Evolutionary conservation across 192 early-diverging fungal species (phyloP), one percentile per base, ranked within the genome.

Genomic region (Gigaspora rosea): DNA sequence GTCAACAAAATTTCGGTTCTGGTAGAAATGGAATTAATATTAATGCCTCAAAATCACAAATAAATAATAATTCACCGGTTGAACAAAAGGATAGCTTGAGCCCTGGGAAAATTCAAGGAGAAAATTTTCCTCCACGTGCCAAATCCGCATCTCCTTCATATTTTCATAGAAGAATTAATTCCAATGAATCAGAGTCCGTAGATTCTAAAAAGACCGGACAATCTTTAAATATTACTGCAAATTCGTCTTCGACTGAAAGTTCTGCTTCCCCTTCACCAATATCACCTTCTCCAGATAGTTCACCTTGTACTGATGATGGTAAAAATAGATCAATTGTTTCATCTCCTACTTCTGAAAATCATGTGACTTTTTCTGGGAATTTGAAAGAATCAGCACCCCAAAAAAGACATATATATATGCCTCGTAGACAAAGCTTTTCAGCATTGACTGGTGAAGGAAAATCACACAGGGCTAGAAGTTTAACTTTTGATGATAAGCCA

Each of bases 111-210:
- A 18, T 22, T 33, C 27, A 63, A 15, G 64, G 46, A 10, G 64
- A 66, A 16, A 66, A 46, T 48, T 66, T 18, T 18, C 64, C 64
- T 47, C 64, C 64, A 47, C 64, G 64, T 48, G 33, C 64, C 33
- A 47, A 15, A 9, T 66, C 64, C 8, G 41, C 64, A 48, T 47
- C 64, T 11, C 64, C 64, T n/a, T 47, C 64, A 4, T 47, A 18
- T 66, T 32, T n/a, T 63, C 61, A 63, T 63, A 32, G 61, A 63
- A 22, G 61, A 33, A 33, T 22, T 15, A 63, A 63, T 63, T 63
- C 61, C 1, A 22, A 33, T 15, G 61, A 63, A 15, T 41, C 41
- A 41, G 41, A 41, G 41, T 41, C 41, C 52, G 11, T 18, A 12
- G 15, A 56, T 18, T 56, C 52, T 18, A 56, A 56, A 56, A 56